Conservation (phyloP, 192 early-diverging fungal genomes). For the Podila verticillata region DNA sequence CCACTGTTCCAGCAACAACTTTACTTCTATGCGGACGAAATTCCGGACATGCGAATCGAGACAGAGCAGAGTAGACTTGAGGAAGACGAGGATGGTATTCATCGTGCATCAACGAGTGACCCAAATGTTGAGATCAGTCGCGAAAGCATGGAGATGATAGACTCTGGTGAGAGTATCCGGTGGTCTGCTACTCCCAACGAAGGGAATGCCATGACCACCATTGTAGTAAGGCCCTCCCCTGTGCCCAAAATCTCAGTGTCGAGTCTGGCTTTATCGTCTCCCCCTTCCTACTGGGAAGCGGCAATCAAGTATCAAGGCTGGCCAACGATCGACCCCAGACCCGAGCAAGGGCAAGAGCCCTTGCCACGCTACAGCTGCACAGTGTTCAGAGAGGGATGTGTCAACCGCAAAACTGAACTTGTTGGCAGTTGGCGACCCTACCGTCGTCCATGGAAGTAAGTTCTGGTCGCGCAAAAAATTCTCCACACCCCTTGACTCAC, state of each 20-base stretch:
- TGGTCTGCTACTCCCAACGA: not conserved
- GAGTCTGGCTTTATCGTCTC: constrained; percentile 25
- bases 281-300: constrained; percentile 48
- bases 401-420: constrained; percentile 56
- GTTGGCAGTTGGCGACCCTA: constrained; percentile 44
- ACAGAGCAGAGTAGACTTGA: not conserved
- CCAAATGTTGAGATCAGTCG: constrained; percentile 26
- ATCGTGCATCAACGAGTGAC: constrained; percentile 2
- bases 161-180: not conserved
- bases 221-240: not conserved
- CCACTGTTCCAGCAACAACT: constrained; percentile 34
- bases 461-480: not conserved
- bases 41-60: constrained; percentile 5
- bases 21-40: constrained; percentile 42
- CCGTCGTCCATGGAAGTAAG: constrained; percentile 60
- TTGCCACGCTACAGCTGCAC: constrained; percentile 60
- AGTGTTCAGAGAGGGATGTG: constrained; percentile 54
- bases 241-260: constrained; percentile 34
- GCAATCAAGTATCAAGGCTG: constrained; percentile 43
- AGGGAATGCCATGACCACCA: not conserved
- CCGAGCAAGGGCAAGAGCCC: constrained; percentile 57
- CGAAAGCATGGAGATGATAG: constrained; percentile 30
- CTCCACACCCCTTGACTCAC: not conserved
- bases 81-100: not conserved
- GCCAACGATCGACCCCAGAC: constrained; percentile 31